phyloP scores from a whole-genome alignment of 73 alveolate species.

The Breviolum minutum region DNA sequence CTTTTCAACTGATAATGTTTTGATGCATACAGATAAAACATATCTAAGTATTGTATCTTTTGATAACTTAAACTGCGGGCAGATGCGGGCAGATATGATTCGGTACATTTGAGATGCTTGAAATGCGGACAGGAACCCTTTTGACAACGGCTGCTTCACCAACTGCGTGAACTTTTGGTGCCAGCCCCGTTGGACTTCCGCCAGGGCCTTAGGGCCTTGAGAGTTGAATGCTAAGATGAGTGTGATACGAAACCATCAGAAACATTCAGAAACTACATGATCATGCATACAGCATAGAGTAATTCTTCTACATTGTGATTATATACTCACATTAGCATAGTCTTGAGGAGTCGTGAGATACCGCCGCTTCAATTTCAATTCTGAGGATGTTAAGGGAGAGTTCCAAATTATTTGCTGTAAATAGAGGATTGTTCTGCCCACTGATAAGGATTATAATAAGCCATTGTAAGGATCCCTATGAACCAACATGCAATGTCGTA shows the following conservation, averaged over 20 bases:
- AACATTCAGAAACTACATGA: too few relatives aligned
- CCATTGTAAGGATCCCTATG: too few relatives aligned
- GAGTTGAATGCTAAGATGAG: neutral
- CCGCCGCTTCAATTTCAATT: neutral
- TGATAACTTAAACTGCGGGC: neutral
- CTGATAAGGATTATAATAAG: too few relatives aligned
- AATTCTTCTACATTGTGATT: too few relatives aligned
- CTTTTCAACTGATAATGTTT: too few relatives aligned
- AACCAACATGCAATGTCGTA: too few relatives aligned
- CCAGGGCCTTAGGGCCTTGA: neutral
- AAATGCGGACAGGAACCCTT: slow-evolving; percentile 42
- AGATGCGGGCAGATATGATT: neutral
- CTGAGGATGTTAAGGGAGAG: slow-evolving; percentile 19
- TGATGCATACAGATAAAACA: too few relatives aligned
- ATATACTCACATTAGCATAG: too few relatives aligned
- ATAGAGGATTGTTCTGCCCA: too few relatives aligned
- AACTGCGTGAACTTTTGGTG: slow-evolving; percentile 80
- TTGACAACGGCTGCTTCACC: slow-evolving; percentile 38
- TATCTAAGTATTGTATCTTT: neutral
- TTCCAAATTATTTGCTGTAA: neutral
- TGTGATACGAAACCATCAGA: too few relatives aligned
- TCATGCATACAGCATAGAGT: too few relatives aligned
- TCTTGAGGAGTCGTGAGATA: too few relatives aligned
- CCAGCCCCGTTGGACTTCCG: slow-evolving; percentile 90
- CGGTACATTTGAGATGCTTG: neutral